These are phyloP conservation scores for Umbelopsis sp. DNA, from an alignment of 192 early-diverging fungal genomes.

Conservation along the genomic window DNA sequence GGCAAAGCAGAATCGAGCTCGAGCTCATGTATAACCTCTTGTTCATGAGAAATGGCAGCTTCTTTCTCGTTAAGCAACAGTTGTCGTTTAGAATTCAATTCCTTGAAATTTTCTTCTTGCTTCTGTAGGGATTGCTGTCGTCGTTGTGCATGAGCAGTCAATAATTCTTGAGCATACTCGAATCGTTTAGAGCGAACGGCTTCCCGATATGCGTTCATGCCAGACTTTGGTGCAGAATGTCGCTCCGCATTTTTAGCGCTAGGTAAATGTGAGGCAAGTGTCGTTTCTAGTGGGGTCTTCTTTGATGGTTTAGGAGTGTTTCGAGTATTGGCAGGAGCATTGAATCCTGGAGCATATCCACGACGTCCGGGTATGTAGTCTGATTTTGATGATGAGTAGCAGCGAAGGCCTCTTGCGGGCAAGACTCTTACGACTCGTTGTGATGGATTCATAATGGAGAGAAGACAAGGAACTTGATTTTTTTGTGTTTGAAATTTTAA, in stretches of 20 bases:
- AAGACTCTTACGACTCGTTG: neutral
- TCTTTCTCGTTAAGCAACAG: conserved; percentile 5
- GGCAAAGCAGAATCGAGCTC: conserved; percentile 15
- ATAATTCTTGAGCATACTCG: conserved; percentile 37
- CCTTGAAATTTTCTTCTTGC: conserved; percentile 6
- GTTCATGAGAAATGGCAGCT: conserved; percentile 22
- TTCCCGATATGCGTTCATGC: conserved; percentile 26
- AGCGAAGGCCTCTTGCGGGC: neutral
- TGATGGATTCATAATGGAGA: conserved; percentile 5
- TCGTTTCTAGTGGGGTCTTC: conserved; percentile 22
- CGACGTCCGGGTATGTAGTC: conserved; percentile 28
- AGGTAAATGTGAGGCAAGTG: conserved; percentile 26
- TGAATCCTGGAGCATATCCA: conserved; percentile 39
- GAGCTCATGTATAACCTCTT: conserved; percentile 26
- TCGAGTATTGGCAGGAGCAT: conserved; percentile 27
- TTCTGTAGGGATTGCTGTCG: conserved; percentile 4
- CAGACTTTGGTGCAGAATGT: conserved; percentile 8
- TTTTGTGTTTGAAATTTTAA: neutral
- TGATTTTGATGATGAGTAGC: conserved; percentile 7
- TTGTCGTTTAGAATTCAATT: neutral
- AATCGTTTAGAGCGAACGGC: conserved; percentile 25
- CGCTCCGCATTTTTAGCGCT: neutral
- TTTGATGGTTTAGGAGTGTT: conserved; percentile 11
- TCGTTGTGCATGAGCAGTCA: conserved; percentile 26
- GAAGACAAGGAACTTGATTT: neutral